These are phyloP conservation scores for Chenopodium quinoa DNA, from an alignment of 148 eudicot species.

Conservation along the genomic window DNA sequence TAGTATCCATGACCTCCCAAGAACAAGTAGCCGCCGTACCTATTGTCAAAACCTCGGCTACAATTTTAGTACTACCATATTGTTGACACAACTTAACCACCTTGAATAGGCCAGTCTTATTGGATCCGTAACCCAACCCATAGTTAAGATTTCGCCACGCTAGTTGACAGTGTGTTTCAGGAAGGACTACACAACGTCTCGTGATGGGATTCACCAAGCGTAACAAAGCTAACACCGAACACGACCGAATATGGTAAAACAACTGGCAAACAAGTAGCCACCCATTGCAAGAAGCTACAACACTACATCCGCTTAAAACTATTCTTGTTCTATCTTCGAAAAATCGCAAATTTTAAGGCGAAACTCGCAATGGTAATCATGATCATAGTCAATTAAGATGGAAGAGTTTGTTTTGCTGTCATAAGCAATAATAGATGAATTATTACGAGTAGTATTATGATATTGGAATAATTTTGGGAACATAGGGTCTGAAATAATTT, in stretches of 20 bases:
- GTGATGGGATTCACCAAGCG: constrained; percentile 9
- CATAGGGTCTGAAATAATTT: not conserved
- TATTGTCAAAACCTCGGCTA: not conserved
- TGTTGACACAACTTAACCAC: not conserved
- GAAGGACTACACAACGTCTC: not conserved
- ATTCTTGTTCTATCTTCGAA: not conserved
- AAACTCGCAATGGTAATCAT: not conserved
- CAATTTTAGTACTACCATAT: not conserved
- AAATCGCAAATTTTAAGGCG: not conserved
- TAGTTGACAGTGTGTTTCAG: not conserved
- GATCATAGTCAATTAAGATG: not conserved
- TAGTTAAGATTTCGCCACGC: not conserved
- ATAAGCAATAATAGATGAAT: not conserved
- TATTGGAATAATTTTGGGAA: not conserved
- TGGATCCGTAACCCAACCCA: constrained; percentile 8
- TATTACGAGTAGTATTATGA: too few species aligned
- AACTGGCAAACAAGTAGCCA: not conserved
- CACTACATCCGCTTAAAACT: not conserved
- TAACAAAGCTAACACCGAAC: not conserved
- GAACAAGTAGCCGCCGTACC: not conserved
- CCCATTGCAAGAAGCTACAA: not conserved
- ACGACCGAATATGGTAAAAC: not conserved
- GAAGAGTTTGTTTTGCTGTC: not conserved
- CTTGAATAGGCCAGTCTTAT: not conserved
- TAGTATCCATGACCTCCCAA: not conserved